Evolutionary conservation across 139 green algal species (phyloP), one percentile per base, ranked within the genome.

Genomic region (Micromonas commoda): DNA sequence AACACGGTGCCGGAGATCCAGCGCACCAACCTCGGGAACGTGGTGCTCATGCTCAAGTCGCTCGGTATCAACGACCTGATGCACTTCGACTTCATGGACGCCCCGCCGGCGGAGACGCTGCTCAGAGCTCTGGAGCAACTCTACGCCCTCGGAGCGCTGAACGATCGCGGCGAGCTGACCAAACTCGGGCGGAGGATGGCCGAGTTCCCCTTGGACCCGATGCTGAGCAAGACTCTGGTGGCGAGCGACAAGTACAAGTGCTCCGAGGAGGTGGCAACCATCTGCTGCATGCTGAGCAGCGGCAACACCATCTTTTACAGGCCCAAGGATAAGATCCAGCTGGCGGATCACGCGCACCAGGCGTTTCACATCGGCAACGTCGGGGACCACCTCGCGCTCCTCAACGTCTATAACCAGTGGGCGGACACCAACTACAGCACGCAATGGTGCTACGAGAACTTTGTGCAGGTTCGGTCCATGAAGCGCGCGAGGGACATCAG

Each of bases 11-110:
- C 84, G 0, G 84, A 88, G 45, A 88, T 88, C 77, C 84, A 88
- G 77, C 82, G 84, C 60, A 86, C 82, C 23, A 88, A 88, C 69
- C 80, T 88, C 34, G 84, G 83, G n/a, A 86, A 84, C 64, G 84
- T 81, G 2, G 83, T 85, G 19, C 79, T 89, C 24, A 73, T 77
- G 37, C 79, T 89, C 53, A 89, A 89, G 71, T 79, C 73, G 5
- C 96, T 99, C 89, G 94, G 94, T 79, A 97, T 99, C 85, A 97
- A 98, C 82, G 92, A 98, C 87, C 87, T 98, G 63, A 85, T 98
- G 61, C 87, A 86, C 64, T 99, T 99, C 83, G 95, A 98, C 89
- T 99, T 99, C 89, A 99, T 99, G 95, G 95, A 98, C 87, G 93
- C 94, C 0, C 95, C 95, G 13, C 92, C 94, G 28, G 77, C 81